These are phyloP conservation scores for Mycogone perniciosa DNA, from an alignment of 2,329 filamentous ascomycete genomes.

Conservation along the genomic window DNA sequence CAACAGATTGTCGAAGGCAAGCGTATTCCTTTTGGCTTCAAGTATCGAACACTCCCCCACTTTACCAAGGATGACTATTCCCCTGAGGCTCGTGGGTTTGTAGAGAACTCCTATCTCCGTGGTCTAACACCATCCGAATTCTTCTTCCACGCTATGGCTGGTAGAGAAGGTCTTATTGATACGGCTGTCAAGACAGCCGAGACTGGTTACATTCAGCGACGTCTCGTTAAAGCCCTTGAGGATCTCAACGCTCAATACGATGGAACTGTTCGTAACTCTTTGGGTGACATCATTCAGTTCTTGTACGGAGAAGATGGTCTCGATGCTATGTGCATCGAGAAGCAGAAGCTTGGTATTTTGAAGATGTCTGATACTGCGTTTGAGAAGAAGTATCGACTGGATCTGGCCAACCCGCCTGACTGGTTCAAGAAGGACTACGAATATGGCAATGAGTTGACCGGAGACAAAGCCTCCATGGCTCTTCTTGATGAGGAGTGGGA, in stretches of 20 bases:
- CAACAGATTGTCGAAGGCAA: conserved; percentile 98
- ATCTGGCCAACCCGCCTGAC: conserved; percentile 55
- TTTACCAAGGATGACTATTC: conserved; percentile 99
- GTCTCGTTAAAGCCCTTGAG: conserved; percentile 95
- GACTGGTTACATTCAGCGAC: conserved; percentile 97
- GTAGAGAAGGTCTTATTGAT: conserved; percentile 98
- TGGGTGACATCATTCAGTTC: conserved; percentile 95
- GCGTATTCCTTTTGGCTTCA: conserved; percentile 98
- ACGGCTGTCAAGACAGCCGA: conserved; percentile 99
- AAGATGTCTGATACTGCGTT: conserved; percentile 73
- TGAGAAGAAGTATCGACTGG: conserved; percentile 73
- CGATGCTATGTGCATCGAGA: conserved; percentile 89
- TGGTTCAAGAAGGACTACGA: conserved; percentile 58
- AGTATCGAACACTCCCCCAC: conserved; percentile 92
- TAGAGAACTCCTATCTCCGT: conserved; percentile 97
- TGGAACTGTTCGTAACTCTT: conserved; percentile 91
- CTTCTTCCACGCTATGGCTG: conserved; percentile 99
- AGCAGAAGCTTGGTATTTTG: conserved; percentile 83
- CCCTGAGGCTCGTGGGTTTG: conserved; percentile 91
- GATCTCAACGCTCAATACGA: conserved; percentile 98
- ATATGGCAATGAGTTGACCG: conserved; percentile 77
- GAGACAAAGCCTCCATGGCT: conserved; percentile 80
- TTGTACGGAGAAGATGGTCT: conserved; percentile 96
- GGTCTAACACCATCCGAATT: conserved; percentile 93
- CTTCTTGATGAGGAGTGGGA: conserved; percentile 88